Conservation (phyloP, 768 basidiomycete species). For the Boletus subparvulus region DNA sequence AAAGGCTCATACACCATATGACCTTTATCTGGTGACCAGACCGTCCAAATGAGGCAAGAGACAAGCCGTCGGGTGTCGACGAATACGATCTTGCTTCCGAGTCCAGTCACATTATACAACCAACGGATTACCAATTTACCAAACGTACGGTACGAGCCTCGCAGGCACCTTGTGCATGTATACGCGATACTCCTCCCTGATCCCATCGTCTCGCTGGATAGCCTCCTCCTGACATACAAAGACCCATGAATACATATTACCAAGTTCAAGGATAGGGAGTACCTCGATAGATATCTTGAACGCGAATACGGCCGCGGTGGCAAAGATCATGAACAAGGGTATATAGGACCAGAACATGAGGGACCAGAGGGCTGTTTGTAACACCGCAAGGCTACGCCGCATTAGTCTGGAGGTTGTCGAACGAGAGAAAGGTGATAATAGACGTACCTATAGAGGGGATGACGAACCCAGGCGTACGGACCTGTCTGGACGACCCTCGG, state of each 20-base stretch:
- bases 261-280: background rate
- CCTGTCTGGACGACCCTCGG: slow-evolving; percentile 11
- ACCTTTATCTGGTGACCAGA: no score
- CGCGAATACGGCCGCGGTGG: background rate
- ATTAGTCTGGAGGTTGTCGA: background rate
- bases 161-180: slow-evolving; percentile 16
- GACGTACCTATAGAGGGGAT: slow-evolving; percentile 11
- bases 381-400: background rate
- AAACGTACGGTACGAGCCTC: slow-evolving; percentile 11
- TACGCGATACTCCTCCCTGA: slow-evolving; percentile 7
- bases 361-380: background rate
- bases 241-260: background rate
- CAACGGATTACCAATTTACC: background rate
- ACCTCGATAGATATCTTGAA: slow-evolving; percentile 14
- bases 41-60: no score
- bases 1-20: no score
- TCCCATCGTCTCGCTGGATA: slow-evolving; percentile 6
- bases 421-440: no score
- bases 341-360: slow-evolving; percentile 12
- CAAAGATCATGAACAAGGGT: slow-evolving; percentile 1
- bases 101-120: no score
- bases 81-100: no score
- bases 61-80: no score
- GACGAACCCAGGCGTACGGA: slow-evolving; percentile 13
- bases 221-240: slow-evolving; percentile 4